Percentiles rank a stretch among this genome's conserved stretches.
Evolutionary conservation across 2,329 filamentous ascomycete species (phyloP).

Genomic region (Claviceps africana): DNA sequence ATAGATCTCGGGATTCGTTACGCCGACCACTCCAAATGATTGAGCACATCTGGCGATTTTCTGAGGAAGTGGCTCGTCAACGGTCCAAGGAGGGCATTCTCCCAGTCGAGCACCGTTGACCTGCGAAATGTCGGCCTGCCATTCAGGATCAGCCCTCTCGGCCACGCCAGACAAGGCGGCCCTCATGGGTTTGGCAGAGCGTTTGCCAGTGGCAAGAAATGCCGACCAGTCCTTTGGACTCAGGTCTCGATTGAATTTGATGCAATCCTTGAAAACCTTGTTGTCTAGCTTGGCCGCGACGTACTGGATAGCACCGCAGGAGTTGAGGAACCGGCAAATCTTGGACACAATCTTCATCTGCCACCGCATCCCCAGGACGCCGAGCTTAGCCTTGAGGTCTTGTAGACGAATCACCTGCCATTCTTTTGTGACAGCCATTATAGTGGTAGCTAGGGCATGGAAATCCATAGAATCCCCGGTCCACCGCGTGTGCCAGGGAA

Average conservation of each 20-base stretch:
- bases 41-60: slow-evolving; percentile 18
- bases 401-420: slow-evolving; percentile 44
- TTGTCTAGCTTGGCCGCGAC: slow-evolving; percentile 40
- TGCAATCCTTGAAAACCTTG: slow-evolving; percentile 46
- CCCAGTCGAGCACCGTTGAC: slow-evolving; percentile 6
- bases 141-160: slow-evolving; percentile 13
- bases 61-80: slow-evolving; percentile 20
- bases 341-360: slow-evolving; percentile 48
- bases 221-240: slow-evolving; percentile 41
- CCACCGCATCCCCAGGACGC: slow-evolving; percentile 38
- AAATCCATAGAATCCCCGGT: slow-evolving; percentile 45
- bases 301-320: slow-evolving; percentile 40
- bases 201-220: slow-evolving; percentile 36
- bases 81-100: slow-evolving; percentile 18
- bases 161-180: slow-evolving; percentile 10
- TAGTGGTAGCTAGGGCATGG: slow-evolving; percentile 40
- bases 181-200: slow-evolving; percentile 15
- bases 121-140: slow-evolving; percentile 4
- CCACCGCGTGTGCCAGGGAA: slow-evolving; percentile 43
- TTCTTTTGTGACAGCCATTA: slow-evolving; percentile 42
- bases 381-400: slow-evolving; percentile 44
- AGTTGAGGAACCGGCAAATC: slow-evolving; percentile 42
- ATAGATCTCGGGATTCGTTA: slow-evolving; percentile 25
- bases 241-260: slow-evolving; percentile 43
- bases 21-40: slow-evolving; percentile 14